These are phyloP conservation scores for Syncephalastrum contaminatum DNA, from an alignment of 371 early-diverging fungal genomes.

Conservation along the genomic window DNA sequence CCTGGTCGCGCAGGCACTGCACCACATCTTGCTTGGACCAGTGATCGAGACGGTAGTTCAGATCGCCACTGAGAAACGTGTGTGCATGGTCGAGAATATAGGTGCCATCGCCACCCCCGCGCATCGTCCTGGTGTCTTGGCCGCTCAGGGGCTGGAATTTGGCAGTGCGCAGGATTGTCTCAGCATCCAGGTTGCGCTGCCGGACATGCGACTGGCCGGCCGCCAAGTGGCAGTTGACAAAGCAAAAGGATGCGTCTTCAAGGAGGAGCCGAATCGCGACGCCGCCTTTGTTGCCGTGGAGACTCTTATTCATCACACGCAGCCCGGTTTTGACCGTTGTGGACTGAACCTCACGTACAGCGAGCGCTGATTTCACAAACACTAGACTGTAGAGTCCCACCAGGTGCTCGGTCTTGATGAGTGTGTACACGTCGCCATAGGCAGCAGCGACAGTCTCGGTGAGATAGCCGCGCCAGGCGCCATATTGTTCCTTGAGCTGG, in stretches of 20 bases:
- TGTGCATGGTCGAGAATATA: slow-evolving; percentile 77
- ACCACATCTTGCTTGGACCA: slow-evolving; percentile 55
- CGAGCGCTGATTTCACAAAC: slow-evolving; percentile 54
- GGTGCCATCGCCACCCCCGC: slow-evolving; percentile 61
- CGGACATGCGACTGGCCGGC: slow-evolving; percentile 76
- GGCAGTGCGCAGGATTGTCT: slow-evolving; percentile 69
- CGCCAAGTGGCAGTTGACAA: slow-evolving; percentile 85
- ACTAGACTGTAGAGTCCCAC: slow-evolving; percentile 82
- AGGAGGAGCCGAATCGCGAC: slow-evolving; percentile 74
- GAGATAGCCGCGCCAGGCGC: slow-evolving; percentile 64
- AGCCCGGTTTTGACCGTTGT: slow-evolving; percentile 79
- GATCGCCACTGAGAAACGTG: slow-evolving; percentile 75
- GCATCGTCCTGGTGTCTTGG: slow-evolving; percentile 10
- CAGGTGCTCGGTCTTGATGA: slow-evolving; percentile 66
- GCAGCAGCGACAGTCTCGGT: slow-evolving; percentile 36
- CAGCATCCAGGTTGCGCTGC: slow-evolving; percentile 75
- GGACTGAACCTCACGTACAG: slow-evolving; percentile 20
- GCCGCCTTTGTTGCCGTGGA: slow-evolving; percentile 91
- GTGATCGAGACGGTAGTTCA: slow-evolving; percentile 77
- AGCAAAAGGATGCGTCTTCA: slow-evolving; percentile 79
- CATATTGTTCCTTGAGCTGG: slow-evolving; percentile 35
- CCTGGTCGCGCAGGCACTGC: slow-evolving; percentile 37
- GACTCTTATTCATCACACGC: slow-evolving; percentile 56
- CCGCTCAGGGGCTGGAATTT: slow-evolving; percentile 32
- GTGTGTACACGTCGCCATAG: slow-evolving; percentile 43